Evolutionary conservation across 768 basidiomycete species (phyloP), one percentile per base, ranked within the genome.

Genomic region (Leccinum boreale): DNA sequence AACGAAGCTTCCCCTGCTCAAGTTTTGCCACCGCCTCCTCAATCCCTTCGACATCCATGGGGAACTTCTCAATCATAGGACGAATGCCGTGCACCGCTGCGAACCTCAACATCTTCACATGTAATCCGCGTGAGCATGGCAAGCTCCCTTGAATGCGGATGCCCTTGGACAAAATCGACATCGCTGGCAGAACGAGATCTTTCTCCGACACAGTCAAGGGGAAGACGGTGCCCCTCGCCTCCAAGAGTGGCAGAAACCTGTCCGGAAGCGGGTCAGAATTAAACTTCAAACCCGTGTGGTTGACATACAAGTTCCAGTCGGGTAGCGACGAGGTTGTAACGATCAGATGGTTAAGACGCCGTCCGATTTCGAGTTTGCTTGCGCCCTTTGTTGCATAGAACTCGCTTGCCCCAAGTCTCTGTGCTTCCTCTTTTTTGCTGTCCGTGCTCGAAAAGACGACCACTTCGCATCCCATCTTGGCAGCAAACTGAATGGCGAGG

Each of bases 391-490:
- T 75, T 10, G 66, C 64, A 39, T 75, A 68, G 54, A 75, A 77
- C 54, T 77, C 76, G 8, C 56, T 64, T 2, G 75, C 76, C 4
- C 76, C 75, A 0, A 77, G 65, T 19, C 51, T 49, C 50, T 46
- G 58, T 19, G 76, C 73, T 31, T 76, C 73, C 8, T 69, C 65
- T 47, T 44, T 69, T 58, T 77, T 77, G 24, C 47, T 52, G 7
- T 76, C 71, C 0, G 73, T 70, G 24, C 67, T 50, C 5, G 73
- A 75, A 29, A 76, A 71, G 5, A 72, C 75, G 50, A 73, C 67
- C 4, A 77, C 75, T 7, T 70, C 70, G 19, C 73, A 73, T 14
- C 75, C 75, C 71, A 76, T 76, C 62, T 74, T 77, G 33, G 70
- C 58, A 4, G 75, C 73, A 57, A 77, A 76, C 45, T 75, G 73